phyloP scores from a whole-genome alignment of 78 protist species.

The Diacronema lutheri region DNA sequence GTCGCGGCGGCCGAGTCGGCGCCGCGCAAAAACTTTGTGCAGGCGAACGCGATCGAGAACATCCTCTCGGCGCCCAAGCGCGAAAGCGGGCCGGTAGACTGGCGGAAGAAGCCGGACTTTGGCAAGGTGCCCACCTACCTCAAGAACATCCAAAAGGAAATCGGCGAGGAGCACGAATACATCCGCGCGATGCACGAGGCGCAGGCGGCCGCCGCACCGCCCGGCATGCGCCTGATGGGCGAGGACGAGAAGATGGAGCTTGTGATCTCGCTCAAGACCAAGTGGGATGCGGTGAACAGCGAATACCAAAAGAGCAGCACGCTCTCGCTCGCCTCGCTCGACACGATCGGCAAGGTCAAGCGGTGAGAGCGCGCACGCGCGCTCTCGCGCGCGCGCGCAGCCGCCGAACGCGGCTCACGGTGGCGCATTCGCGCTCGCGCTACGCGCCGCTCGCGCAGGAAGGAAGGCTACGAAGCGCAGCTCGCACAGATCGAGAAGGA shows the following conservation, averaged over 20 bases:
- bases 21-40: slow-evolving; percentile 37
- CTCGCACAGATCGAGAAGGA: slow-evolving; percentile 46
- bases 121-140: slow-evolving; percentile 62
- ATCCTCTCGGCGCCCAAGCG: slow-evolving; percentile 27
- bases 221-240: not conserved
- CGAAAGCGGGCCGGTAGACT: slow-evolving; percentile 16
- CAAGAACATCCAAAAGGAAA: slow-evolving; percentile 32
- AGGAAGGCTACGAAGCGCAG: slow-evolving; percentile 51
- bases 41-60: slow-evolving; percentile 59
- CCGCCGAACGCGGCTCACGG: too few relatives aligned
- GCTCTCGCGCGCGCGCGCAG: not conserved
- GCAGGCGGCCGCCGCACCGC: not conserved
- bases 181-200: slow-evolving; percentile 27
- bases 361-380: not conserved
- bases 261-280: slow-evolving; percentile 36
- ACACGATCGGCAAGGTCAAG: slow-evolving; percentile 45
- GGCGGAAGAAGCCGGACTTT: slow-evolving; percentile 15
- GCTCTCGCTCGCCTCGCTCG: slow-evolving; percentile 45
- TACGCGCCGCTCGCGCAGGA: not conserved
- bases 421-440: too few relatives aligned
- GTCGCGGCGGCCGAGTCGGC: slow-evolving; percentile 37
- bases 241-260: slow-evolving; percentile 41
- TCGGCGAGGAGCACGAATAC: slow-evolving; percentile 26
- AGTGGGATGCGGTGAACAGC: slow-evolving; percentile 54
- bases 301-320: slow-evolving; percentile 33